Conservation (phyloP, 495 filamentous ascomycete species). For the Annulohypoxylon stygium region DNA sequence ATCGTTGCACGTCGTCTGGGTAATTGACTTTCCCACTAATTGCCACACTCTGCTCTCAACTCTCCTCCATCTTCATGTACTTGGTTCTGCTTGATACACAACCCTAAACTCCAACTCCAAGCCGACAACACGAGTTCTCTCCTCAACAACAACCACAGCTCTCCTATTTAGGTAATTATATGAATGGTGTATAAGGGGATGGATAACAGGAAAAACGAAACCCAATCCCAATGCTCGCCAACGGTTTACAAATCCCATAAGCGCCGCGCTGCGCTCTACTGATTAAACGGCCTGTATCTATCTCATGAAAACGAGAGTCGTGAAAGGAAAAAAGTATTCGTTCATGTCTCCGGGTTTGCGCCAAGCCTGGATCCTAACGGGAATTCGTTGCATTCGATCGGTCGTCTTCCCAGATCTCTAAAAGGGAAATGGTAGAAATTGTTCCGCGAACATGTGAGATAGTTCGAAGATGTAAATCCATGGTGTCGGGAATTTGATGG, state of each 20-base stretch:
- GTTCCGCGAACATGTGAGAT: conserved; percentile 24
- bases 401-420: conserved; percentile 28
- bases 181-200: conserved; percentile 49
- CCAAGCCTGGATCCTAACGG: conserved; percentile 39
- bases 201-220: conserved; percentile 51
- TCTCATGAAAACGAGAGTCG: conserved; percentile 55
- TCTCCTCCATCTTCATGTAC: conserved; percentile 20
- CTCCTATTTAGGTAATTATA: conserved; percentile 47
- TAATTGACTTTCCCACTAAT: conserved; percentile 43
- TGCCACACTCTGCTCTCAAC: conserved; percentile 32
- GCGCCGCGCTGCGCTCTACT: conserved; percentile 53
- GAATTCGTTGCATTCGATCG: conserved; percentile 29
- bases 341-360: conserved; percentile 46
- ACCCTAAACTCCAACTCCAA: conserved; percentile 14
- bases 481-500: conserved; percentile 5
- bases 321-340: conserved; percentile 51
- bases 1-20: conserved; percentile 37
- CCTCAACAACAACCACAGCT: conserved; percentile 14
- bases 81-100: conserved; percentile 46
- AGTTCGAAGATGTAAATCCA: conserved; percentile 19
- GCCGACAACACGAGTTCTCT: conserved; percentile 11
- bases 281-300: conserved; percentile 55
- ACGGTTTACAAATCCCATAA: conserved; percentile 50
- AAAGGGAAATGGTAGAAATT: conserved; percentile 24
- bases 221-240: conserved; percentile 53